Evolutionary conservation across 2,329 filamentous ascomycete species (phyloP).

Genomic region (Botrytis paeoniae): DNA sequence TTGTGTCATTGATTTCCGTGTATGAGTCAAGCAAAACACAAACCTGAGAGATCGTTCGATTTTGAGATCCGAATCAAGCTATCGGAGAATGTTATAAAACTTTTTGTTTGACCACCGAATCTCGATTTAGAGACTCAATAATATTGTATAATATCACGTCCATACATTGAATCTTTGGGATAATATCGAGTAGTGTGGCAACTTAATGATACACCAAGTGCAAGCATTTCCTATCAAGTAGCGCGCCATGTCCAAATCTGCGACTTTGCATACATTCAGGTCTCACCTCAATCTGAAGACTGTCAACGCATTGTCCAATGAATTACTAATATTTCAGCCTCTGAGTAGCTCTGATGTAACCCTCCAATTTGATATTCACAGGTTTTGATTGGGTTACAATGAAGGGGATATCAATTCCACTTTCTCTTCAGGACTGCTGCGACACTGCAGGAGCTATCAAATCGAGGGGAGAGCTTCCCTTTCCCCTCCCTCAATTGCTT

Average conservation of each 20-base stretch:
- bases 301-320: background rate
- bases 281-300: conserved; percentile 7
- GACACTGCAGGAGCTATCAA: background rate
- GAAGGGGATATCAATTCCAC: background rate
- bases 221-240: background rate
- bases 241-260: background rate
- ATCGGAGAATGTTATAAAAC: background rate
- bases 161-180: background rate
- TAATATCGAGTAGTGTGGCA: background rate
- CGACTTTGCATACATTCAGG: conserved; percentile 3
- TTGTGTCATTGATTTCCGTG: background rate
- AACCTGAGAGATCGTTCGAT: background rate
- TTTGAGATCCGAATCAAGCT: background rate
- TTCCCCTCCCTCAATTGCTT: background rate
- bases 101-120: background rate
- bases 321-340: background rate
- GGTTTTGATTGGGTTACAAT: conserved; percentile 1
- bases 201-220: background rate
- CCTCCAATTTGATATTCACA: conserved; percentile 7
- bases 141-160: background rate
- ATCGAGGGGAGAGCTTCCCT: conserved; percentile 2
- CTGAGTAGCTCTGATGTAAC: background rate
- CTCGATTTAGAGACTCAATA: background rate
- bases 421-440: background rate
- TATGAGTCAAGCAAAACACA: background rate